phyloP scores from a whole-genome alignment of 129 eudicot species.

The Helianthus tuberosus region DNA sequence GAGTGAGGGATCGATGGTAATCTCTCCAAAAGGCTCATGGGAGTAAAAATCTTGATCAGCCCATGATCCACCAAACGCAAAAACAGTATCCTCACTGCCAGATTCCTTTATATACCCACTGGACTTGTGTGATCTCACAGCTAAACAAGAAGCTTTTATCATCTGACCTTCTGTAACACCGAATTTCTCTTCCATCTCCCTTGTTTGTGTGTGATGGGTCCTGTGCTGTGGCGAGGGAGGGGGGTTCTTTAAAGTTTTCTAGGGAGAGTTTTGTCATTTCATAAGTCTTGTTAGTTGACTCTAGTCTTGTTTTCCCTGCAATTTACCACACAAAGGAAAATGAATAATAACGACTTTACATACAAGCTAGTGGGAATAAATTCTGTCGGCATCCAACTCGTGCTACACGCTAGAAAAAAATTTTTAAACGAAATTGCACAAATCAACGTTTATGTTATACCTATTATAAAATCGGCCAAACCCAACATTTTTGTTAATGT shows the following conservation, averaged over 20 bases:
- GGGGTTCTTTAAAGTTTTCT: too few relatives aligned
- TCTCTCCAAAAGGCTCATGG: slow-evolving; percentile 61
- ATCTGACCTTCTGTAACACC: slow-evolving; percentile 49
- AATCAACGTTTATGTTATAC: too few relatives aligned
- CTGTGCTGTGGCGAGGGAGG: not conserved
- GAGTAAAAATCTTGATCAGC: slow-evolving; percentile 47
- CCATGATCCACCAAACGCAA: slow-evolving; percentile 79
- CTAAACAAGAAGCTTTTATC: slow-evolving; percentile 53
- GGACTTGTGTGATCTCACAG: slow-evolving; percentile 60
- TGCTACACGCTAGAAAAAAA: too few relatives aligned
- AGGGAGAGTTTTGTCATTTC: slow-evolving; percentile 22
- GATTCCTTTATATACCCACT: slow-evolving; percentile 25
- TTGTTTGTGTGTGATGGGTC: slow-evolving; percentile 6
- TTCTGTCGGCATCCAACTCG: too few relatives aligned
- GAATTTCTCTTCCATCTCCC: slow-evolving; percentile 33
- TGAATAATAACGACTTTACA: too few relatives aligned
- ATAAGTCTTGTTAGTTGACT: not conserved
- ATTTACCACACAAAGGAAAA: too few relatives aligned
- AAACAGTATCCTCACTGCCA: slow-evolving; percentile 27
- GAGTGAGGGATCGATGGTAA: slow-evolving; percentile 38
- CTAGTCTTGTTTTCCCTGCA: not conserved
- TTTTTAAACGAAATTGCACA: too few relatives aligned
- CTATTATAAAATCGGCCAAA: too few relatives aligned
- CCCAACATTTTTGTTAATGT: too few relatives aligned
- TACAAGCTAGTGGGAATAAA: too few relatives aligned